Evolutionary conservation across 2,329 filamentous ascomycete species (phyloP).

Genomic region (Ascomycota sp.): DNA sequence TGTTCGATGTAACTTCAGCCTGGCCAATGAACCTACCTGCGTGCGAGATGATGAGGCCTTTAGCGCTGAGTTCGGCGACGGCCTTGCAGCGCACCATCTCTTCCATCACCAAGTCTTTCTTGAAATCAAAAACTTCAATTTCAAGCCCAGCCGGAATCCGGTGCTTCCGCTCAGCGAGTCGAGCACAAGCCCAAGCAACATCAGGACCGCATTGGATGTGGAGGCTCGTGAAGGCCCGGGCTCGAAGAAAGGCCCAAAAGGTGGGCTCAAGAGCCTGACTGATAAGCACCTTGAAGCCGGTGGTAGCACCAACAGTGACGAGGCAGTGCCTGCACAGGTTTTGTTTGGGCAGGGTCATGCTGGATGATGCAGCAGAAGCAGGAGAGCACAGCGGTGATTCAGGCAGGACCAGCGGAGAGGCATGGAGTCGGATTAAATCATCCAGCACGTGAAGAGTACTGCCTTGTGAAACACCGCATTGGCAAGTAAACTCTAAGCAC

Average conservation of each 20-base stretch:
- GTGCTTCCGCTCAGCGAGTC: constrained; percentile 5
- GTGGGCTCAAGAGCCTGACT: constrained; percentile 36
- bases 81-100: constrained; percentile 34
- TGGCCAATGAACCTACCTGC: constrained; percentile 37
- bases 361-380: too few relatives aligned
- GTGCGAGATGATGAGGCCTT: constrained; percentile 71
- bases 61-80: constrained; percentile 21
- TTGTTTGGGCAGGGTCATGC: background rate
- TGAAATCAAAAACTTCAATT: constrained; percentile 12
- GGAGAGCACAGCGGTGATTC: too few relatives aligned
- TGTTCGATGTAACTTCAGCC: too few relatives aligned
- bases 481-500: too few relatives aligned
- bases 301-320: constrained; percentile 83
- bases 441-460: too few relatives aligned
- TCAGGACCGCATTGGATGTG: constrained; percentile 65
- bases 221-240: constrained; percentile 47
- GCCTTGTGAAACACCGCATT: too few relatives aligned
- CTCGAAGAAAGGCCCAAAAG: constrained; percentile 41
- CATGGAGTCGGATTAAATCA: too few relatives aligned
- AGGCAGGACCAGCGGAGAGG: too few relatives aligned
- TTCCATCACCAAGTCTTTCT: constrained; percentile 14
- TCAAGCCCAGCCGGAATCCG: constrained; percentile 8
- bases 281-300: constrained; percentile 57
- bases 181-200: constrained; percentile 16
- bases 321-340: constrained; percentile 34